Conservation (phyloP, 169 alveolate species). For the Plasmodium inui region DNA sequence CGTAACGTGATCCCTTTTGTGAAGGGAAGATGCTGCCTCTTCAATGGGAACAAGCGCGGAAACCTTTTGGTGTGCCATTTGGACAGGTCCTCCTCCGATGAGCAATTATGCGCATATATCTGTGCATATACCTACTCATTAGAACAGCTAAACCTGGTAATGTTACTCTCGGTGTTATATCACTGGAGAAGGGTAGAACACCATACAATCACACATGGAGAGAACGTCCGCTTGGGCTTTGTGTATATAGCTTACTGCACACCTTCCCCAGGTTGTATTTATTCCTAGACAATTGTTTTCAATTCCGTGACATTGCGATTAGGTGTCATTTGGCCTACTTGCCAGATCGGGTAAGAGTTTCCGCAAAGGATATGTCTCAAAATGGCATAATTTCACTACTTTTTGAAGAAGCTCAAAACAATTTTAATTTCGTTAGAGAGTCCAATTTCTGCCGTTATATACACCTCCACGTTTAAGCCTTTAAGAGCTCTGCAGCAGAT, state of each 20-base stretch:
- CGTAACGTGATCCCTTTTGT: neutral
- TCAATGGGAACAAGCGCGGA: neutral
- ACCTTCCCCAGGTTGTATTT: neutral
- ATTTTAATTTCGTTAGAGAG: neutral
- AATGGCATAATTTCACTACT: neutral
- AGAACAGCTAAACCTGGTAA: neutral
- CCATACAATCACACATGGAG: neutral
- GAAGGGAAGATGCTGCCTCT: neutral
- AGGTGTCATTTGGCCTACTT: neutral
- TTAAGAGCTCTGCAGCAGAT: neutral
- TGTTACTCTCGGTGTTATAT: neutral
- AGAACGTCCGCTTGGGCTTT: neutral
- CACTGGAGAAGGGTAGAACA: neutral
- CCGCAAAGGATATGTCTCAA: neutral
- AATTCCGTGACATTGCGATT: neutral
- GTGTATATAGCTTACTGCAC: neutral
- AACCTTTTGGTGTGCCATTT: neutral
- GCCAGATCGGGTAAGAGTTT: neutral
- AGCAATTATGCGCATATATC: neutral
- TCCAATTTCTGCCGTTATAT: neutral
- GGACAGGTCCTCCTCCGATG: neutral
- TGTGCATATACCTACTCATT: neutral
- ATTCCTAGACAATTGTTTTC: neutral
- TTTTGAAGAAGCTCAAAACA: neutral
- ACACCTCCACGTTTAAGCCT: neutral